A percentile compares a stretch with the other conserved stretches of the same genome.
Evolutionary conservation across 2,329 filamentous ascomycete species (phyloP).

Genomic region (Aschersonia sp.): DNA sequence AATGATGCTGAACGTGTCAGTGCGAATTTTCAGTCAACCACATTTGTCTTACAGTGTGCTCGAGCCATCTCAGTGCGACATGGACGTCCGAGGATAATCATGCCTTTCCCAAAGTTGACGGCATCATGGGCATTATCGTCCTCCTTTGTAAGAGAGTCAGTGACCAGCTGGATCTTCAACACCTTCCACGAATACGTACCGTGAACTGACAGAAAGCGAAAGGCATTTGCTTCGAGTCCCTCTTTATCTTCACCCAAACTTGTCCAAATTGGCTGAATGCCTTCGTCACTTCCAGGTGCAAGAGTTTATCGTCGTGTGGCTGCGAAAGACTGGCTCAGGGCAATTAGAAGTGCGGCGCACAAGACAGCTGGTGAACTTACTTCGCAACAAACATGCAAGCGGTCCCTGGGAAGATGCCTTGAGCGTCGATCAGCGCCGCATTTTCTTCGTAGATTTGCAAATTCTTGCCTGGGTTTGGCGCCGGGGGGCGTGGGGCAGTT

Average conservation of each 20-base stretch:
- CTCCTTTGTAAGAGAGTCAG: slow-evolving; percentile 19
- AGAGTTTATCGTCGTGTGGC: slow-evolving; percentile 29
- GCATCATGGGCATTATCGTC: slow-evolving; percentile 34
- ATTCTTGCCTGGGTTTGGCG: background rate
- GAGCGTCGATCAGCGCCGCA: slow-evolving; percentile 26
- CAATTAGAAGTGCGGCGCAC: background rate
- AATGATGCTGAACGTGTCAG: slow-evolving; percentile 30
- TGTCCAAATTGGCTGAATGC: slow-evolving; percentile 39
- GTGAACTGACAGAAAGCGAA: slow-evolving; percentile 52
- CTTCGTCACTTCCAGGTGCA: slow-evolving; percentile 36
- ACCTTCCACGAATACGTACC: slow-evolving; percentile 22
- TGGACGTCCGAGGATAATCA: slow-evolving; percentile 37
- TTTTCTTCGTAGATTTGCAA: slow-evolving; percentile 2
- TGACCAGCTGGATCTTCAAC: background rate
- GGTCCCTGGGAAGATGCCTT: slow-evolving; percentile 35
- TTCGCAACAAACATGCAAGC: slow-evolving; percentile 54
- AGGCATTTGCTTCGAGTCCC: slow-evolving; percentile 42
- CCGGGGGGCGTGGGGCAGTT: background rate
- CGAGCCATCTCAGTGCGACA: slow-evolving; percentile 47
- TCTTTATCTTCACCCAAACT: slow-evolving; percentile 49
- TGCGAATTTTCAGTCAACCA: background rate
- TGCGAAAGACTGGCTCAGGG: slow-evolving; percentile 32
- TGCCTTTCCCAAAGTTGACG: slow-evolving; percentile 29
- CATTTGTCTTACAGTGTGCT: slow-evolving; percentile 36
- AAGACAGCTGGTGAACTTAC: slow-evolving; percentile 19